Base-by-base conservation (phyloP, 768 basidiomycete species). In the Tricholoma terreum region DNA sequence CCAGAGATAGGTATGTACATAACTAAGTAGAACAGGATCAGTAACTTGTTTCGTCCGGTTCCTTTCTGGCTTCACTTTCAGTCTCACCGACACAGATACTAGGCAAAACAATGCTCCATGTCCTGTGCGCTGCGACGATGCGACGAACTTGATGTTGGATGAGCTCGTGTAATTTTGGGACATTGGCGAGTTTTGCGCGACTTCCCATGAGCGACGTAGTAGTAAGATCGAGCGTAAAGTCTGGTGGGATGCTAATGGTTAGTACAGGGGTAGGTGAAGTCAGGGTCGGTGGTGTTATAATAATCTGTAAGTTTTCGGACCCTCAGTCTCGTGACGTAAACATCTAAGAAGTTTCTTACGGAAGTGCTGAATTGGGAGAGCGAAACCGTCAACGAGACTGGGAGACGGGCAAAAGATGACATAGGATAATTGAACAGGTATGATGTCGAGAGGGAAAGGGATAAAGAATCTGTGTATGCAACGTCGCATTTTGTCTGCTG, bases 161-260 rank as follows among this genome's bases (percentile, higher is more conserved):
- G 51, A 99, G 80, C 69, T 99, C 95, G 63, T 98, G 95, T 14
- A 98, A 77, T 71, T 99, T 99, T 22, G 97, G 96, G 1, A 99
- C 91, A 66, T 99, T 94, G 58, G 93, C 94, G 1, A 99, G 80
- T 73, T 98, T 97, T n/a, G 97, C 95, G 45, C 96, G 86, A 62
- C 92, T 94, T 17, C 97, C 97, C 77, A 98, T 87, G 4, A 98
- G 81, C 24, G 94, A 98, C 6, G 87, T 92, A 10, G 92, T 94
- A 50, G 87, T 84, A 42, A 99, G 78, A 63, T 90, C 85, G 17
- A 99, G 84, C 14, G 84, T 84, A 66, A 99, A 97, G 65, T 92
- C 86, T 1, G 93, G 89, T 22, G 90, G 84, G 19, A 99, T 82
- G 30, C 84, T 84, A 34, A 96, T 68, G 1, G 85, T 84, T 56